Evolutionary conservation across 2,329 filamentous ascomycete genomes (phyloP).

Genomic region (Aureobasidium sp.): DNA sequence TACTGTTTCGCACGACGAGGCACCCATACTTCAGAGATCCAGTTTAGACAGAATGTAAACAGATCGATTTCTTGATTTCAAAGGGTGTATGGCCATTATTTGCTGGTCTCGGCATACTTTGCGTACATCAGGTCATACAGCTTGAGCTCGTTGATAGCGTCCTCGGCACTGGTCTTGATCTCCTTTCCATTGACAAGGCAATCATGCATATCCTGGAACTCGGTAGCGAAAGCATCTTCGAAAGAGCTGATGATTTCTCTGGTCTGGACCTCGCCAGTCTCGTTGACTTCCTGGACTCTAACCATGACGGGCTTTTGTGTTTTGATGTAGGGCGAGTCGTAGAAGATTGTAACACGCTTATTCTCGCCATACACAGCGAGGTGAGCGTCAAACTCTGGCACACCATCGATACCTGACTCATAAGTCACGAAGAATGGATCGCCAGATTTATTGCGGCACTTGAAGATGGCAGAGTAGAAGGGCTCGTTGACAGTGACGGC

Average conservation of each 20-base stretch:
- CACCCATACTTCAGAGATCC: background rate
- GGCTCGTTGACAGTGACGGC: constrained; percentile 39
- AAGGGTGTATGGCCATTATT: background rate
- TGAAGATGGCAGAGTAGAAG: constrained; percentile 39
- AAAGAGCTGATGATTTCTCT: constrained; percentile 38
- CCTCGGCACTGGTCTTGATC: constrained; percentile 36
- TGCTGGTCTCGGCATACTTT: constrained; percentile 17
- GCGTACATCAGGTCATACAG: constrained; percentile 27
- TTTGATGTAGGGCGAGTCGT: constrained; percentile 54
- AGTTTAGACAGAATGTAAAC: background rate
- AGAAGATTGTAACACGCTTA: constrained; percentile 50
- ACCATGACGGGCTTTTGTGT: constrained; percentile 45
- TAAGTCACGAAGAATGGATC: constrained; percentile 47
- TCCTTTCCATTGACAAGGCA: constrained; percentile 33
- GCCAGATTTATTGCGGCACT: constrained; percentile 31
- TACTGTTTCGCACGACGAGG: background rate
- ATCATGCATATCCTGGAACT: constrained; percentile 36
- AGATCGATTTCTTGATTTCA: background rate
- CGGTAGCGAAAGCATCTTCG: constrained; percentile 40
- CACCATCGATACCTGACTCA: constrained; percentile 48
- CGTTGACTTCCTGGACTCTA: constrained; percentile 38
- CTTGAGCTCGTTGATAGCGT: constrained; percentile 38
- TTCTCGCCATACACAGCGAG: constrained; percentile 47
- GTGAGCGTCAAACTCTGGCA: constrained; percentile 49
- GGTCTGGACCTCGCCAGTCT: constrained; percentile 26